Evolutionary conservation across 2,329 filamentous ascomycete species (phyloP).

Genomic region (Aureobasidium sp.): DNA sequence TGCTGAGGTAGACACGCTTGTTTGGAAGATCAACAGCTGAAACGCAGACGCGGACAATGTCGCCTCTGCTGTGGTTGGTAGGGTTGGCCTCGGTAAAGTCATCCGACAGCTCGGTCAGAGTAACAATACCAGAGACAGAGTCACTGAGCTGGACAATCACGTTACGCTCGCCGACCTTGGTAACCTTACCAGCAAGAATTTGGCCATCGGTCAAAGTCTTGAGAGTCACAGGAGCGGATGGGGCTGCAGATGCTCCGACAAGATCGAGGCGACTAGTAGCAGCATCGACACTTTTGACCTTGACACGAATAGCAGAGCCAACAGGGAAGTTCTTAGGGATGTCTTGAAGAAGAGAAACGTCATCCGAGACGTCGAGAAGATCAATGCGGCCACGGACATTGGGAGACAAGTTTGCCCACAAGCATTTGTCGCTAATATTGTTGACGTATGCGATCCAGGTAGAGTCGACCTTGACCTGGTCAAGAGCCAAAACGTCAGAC

Average conservation of each 20-base stretch:
- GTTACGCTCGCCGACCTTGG: slow-evolving; percentile 76
- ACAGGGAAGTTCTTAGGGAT: slow-evolving; percentile 75
- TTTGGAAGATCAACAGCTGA: slow-evolving; percentile 73
- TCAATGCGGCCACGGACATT: slow-evolving; percentile 78
- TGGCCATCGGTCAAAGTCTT: slow-evolving; percentile 68
- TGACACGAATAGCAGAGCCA: slow-evolving; percentile 78
- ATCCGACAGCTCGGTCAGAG: slow-evolving; percentile 76
- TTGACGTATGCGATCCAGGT: slow-evolving; percentile 81
- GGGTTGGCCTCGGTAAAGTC: slow-evolving; percentile 78
- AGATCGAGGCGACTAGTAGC: slow-evolving; percentile 73
- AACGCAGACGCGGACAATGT: slow-evolving; percentile 81
- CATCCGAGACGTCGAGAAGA: slow-evolving; percentile 78
- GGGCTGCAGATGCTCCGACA: slow-evolving; percentile 60
- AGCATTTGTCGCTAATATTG: slow-evolving; percentile 69
- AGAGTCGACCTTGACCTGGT: slow-evolving; percentile 65
- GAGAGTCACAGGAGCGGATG: slow-evolving; percentile 53
- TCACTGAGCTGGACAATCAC: slow-evolving; percentile 82
- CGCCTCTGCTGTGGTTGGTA: slow-evolving; percentile 69
- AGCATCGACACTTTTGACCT: slow-evolving; percentile 66
- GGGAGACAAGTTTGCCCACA: slow-evolving; percentile 89
- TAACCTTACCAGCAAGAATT: slow-evolving; percentile 75
- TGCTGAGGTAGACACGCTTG: slow-evolving; percentile 75
- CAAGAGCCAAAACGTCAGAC: slow-evolving; percentile 59
- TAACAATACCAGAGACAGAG: slow-evolving; percentile 67
- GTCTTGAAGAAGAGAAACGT: slow-evolving; percentile 70